Base-by-base conservation (phyloP, 257 asterid species). In the Solanum ossicruentum region DNA sequence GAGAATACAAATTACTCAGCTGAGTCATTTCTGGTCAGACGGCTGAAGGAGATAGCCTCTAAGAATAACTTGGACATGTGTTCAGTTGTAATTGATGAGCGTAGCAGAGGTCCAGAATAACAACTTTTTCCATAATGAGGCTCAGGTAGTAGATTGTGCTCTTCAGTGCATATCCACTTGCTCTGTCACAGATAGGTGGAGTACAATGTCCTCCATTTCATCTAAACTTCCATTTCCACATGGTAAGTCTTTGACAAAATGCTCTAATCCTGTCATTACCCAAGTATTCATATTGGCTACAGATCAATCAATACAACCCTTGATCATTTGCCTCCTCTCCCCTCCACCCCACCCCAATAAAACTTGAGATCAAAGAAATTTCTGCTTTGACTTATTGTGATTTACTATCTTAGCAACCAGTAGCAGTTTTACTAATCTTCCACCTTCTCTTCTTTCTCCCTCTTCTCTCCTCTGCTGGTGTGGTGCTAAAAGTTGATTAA, bases 81-180 rank as follows among this genome's bases (percentile, higher is more conserved):
- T 90, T 90, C 86, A 82, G 86, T 88, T 61, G 88, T 94, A 87
- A 88, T 95, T 89, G 98, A 95, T 88, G 97, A 93, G 90, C 98
- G 96, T 80, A 89, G 89, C 86, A 87, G 88, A 87, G 65, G 78
- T 85, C 89, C 91, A 86, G 85, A 87, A 85, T 88, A 87, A 84
- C 84, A 82, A 70, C 21, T 88, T 95, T 87, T 94, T 94, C 89
- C 88, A 87, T 85, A 89, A 95, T 87, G 98, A 94, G 84, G 82
- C 88, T 83, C 97, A 95, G 89, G 86, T 91, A 45, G 90, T 92
- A 80, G 95, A 91, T 87, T 97, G 98, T 89, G 95, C 97, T 84
- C 90, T 97, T 88, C 93, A 92, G 79, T 95, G 98, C 88, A 90
- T 97, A 86, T 97, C 94, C 83, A 77, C 91, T 88, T 95, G 98